Evolutionary conservation across 108 stramenopile genomes (phyloP).

Genomic region (Pseudonitzschia delicatissima): DNA sequence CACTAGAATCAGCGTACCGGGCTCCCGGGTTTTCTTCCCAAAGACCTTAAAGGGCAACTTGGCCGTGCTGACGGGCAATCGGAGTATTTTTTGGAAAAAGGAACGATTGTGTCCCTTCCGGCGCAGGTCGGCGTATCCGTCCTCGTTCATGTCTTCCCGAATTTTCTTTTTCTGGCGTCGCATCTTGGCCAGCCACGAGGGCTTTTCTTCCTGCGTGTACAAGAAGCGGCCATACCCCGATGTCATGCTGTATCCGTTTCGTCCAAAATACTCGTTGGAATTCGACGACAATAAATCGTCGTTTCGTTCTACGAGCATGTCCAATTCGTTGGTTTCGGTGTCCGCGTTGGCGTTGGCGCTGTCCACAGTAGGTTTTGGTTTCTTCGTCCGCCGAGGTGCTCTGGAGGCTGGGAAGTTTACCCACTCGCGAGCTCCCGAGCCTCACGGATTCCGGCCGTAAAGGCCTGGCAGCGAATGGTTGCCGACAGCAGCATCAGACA

Average conservation of each 20-base stretch:
- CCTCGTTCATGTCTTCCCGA: conserved; percentile 39
- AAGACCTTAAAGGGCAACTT: conserved; percentile 8
- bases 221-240: conserved; percentile 24
- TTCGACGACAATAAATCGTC: too few species aligned
- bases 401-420: too few species aligned
- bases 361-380: too few species aligned
- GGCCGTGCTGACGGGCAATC: conserved; percentile 10
- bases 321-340: conserved; percentile 5
- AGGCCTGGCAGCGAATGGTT: too few species aligned
- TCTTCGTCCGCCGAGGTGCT: not conserved
- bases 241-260: conserved; percentile 28
- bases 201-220: conserved; percentile 4
- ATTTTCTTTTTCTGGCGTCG: conserved; percentile 10
- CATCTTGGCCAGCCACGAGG: not conserved
- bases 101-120: conserved; percentile 13
- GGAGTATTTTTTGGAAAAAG: conserved; percentile 4
- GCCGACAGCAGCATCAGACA: too few species aligned
- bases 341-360: not conserved
- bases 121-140: conserved; percentile 45
- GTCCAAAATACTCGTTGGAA: too few species aligned
- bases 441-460: too few species aligned
- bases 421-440: too few species aligned
- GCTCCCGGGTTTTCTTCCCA: conserved; percentile 25
- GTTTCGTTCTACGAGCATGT: too few species aligned
- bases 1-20: conserved; percentile 82